Conservation (phyloP, 345 rosid genomes). For the Ceriops decandra region DNA sequence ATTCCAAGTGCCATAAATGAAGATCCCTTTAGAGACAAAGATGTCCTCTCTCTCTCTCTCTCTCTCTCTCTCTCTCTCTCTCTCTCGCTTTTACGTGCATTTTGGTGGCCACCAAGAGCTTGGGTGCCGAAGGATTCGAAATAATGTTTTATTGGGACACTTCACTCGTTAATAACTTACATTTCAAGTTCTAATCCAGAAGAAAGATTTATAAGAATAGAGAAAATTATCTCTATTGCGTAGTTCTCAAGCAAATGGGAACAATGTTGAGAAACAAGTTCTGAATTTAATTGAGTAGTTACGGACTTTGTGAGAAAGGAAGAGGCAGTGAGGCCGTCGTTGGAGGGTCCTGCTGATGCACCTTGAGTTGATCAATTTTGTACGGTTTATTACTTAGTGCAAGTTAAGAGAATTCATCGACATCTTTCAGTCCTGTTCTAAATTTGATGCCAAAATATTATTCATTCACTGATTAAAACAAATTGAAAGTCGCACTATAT, state of each 20-base stretch:
- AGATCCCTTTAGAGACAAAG: conserved; percentile 24
- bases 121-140: conserved; percentile 22
- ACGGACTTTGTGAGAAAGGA: conserved; percentile 14
- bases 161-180: no score
- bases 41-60: background rate
- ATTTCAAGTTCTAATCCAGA: background rate
- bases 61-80: no score
- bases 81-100: conserved; percentile 25
- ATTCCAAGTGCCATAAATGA: conserved; percentile 16
- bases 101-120: conserved; percentile 28
- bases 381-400: no score
- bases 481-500: no score
- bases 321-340: conserved; percentile 29
- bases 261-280: conserved; percentile 3
- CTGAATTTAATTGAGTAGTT: conserved; percentile 12
- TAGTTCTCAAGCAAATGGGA: background rate
- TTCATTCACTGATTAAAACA: no score
- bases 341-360: conserved; percentile 32
- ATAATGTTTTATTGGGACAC: background rate
- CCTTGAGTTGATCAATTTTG: conserved; percentile 30
- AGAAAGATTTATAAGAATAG: no score
- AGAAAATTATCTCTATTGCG: no score
- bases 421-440: no score
- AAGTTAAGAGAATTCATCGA: no score
- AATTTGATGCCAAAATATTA: no score